Percentiles rank a stretch among this genome's conserved stretches.
Conservation (phyloP, 129 eudicot genomes). For the Scalesia atractyloides region DNA sequence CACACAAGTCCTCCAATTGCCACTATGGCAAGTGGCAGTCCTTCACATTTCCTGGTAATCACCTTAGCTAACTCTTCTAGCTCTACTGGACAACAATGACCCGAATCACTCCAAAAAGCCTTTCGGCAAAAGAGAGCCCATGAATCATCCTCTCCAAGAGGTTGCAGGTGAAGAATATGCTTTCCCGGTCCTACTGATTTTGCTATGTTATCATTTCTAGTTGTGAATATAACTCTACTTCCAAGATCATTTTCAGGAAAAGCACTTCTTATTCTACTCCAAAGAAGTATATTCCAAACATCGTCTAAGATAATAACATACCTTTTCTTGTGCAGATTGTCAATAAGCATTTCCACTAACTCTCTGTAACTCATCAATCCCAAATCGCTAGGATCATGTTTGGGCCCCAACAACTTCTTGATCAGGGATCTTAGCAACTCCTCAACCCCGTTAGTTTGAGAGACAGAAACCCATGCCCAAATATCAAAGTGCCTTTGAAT, state of each 20-base stretch:
- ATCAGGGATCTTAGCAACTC: conserved; percentile 55
- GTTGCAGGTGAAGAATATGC: conserved; percentile 47
- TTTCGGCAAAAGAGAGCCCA: conserved; percentile 64
- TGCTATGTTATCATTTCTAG: conserved; percentile 57
- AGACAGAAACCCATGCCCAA: conserved; percentile 69
- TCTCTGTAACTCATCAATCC: conserved; percentile 49
- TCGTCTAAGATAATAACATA: conserved; percentile 63
- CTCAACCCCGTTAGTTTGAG: conserved; percentile 41
- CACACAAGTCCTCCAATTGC: conserved; percentile 62
- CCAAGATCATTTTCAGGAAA: conserved; percentile 53
- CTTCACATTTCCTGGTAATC: conserved; percentile 57
- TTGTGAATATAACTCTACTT: conserved; percentile 65
- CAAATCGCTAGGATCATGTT: conserved; percentile 42
- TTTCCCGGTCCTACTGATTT: conserved; percentile 53
- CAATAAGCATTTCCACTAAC: conserved; percentile 48
- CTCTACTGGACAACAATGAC: conserved; percentile 49
- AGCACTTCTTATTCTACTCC: conserved; percentile 59
- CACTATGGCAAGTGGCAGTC: conserved; percentile 68
- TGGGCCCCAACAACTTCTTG: conserved; percentile 41
- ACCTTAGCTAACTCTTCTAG: conserved; percentile 44
- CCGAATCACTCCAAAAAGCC: conserved; percentile 54
- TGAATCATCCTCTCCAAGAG: conserved; percentile 52
- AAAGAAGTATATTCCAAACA: conserved; percentile 54
- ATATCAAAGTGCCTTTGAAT: conserved; percentile 52
- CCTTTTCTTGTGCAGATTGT: conserved; percentile 47